These are phyloP conservation scores for Ulmus americana DNA, from an alignment of 331 rosid genomes.

Conservation along the genomic window DNA sequence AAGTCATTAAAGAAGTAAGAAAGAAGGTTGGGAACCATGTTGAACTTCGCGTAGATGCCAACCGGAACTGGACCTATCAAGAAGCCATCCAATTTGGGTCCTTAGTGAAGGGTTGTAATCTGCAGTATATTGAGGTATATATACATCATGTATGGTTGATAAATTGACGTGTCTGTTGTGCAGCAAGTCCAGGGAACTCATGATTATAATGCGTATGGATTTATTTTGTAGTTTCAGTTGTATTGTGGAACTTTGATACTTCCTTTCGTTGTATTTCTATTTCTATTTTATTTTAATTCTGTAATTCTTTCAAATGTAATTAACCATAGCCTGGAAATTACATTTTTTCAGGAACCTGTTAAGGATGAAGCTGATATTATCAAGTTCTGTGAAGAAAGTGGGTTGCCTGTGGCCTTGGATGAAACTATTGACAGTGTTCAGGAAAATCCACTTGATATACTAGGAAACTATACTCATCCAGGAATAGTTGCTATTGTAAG, in stretches of 20 bases:
- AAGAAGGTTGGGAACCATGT: constrained; percentile 60
- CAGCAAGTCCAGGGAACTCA: no score
- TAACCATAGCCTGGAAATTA: constrained; percentile 12
- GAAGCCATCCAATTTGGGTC: constrained; percentile 81
- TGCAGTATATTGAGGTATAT: constrained; percentile 81
- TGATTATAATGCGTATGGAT: no score
- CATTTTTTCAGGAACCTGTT: constrained; percentile 76
- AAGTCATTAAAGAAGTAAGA: constrained; percentile 67
- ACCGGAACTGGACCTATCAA: constrained; percentile 74
- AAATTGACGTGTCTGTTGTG: no score
- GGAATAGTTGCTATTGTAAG: constrained; percentile 84
- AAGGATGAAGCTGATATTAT: constrained; percentile 61
- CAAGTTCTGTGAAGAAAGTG: constrained; percentile 76
- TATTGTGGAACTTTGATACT: constrained; percentile 3
- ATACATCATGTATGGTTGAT: not conserved
- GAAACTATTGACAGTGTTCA: constrained; percentile 65
- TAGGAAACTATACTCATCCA: constrained; percentile 65
- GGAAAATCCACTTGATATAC: constrained; percentile 56
- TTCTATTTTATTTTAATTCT: constrained; percentile 8
- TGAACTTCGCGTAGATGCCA: constrained; percentile 83
- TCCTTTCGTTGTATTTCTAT: not conserved
- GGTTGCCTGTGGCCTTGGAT: constrained; percentile 82
- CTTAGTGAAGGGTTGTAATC: constrained; percentile 63
- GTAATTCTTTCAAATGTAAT: constrained; percentile 4
- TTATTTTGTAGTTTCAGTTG: no score